A percentile compares a stretch with the other conserved stretches of the same genome.
Evolutionary conservation across 345 rosid genomes (phyloP).

Genomic region (Eucalyptus tenuipes): DNA sequence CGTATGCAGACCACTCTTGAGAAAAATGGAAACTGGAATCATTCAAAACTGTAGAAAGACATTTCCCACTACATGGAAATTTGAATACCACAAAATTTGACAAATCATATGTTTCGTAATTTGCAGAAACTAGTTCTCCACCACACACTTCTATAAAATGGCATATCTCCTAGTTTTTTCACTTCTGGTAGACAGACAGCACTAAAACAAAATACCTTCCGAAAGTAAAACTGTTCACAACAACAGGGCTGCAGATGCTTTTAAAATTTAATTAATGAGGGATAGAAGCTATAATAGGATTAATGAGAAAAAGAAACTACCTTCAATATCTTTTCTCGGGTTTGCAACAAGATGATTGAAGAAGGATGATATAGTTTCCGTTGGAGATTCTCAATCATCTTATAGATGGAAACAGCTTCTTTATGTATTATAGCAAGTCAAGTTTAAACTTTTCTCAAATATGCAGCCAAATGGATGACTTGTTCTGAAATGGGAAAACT

Average conservation of each 20-base stretch:
- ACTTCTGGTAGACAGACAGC: not conserved
- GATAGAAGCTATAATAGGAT: not conserved
- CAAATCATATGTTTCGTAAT: not conserved
- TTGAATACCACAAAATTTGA: not conserved
- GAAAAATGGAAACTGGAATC: not conserved
- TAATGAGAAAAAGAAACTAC: constrained; percentile 10
- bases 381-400: constrained; percentile 59
- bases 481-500: not conserved
- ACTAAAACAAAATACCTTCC: not conserved
- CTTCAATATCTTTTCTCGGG: constrained; percentile 76
- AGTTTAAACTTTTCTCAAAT: constrained; percentile 3
- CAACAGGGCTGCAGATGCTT: not conserved
- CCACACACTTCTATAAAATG: not conserved
- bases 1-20: not conserved
- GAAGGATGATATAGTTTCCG: constrained; percentile 55
- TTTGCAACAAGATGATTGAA: constrained; percentile 60
- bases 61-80: not conserved
- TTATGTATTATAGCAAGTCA: constrained; percentile 32
- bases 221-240: not conserved
- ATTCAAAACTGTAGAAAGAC: not conserved
- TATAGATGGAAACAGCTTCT: constrained; percentile 31
- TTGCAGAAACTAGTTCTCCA: not conserved
- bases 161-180: not conserved
- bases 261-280: not conserved
- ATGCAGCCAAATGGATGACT: not conserved